These are phyloP conservation scores for Capsicum pubescens DNA, from an alignment of 257 asterid genomes.

Conservation along the genomic window DNA sequence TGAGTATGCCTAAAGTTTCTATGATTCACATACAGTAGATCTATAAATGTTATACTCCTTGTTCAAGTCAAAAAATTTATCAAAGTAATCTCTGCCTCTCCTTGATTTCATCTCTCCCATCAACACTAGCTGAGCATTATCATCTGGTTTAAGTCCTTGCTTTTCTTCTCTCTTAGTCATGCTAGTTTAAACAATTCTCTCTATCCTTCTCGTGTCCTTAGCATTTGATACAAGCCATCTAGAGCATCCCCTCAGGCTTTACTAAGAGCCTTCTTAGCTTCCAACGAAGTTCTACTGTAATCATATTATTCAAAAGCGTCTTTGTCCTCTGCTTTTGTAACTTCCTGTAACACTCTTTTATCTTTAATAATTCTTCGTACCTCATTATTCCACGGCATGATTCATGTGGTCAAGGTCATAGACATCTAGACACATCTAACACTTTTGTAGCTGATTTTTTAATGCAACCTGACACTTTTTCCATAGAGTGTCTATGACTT, in stretches of 20 bases:
- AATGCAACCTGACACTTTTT: too few species aligned
- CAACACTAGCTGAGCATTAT: not conserved
- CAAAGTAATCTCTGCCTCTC: not conserved
- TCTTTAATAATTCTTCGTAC: not conserved
- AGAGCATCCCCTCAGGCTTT: not conserved
- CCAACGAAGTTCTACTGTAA: not conserved
- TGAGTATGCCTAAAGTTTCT: too few species aligned
- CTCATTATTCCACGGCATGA: not conserved
- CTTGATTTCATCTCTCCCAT: not conserved
- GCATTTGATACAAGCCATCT: not conserved
- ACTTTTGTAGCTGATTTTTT: too few species aligned
- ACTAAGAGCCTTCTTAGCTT: not conserved
- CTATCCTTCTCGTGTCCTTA: not conserved
- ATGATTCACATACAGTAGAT: not conserved
- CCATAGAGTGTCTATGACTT: too few species aligned
- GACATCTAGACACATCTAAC: too few species aligned
- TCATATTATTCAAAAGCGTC: not conserved
- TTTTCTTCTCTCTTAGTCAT: not conserved
- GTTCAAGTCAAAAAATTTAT: not conserved
- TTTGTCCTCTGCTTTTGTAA: too few species aligned
- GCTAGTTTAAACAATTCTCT: not conserved
- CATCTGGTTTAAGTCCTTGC: not conserved
- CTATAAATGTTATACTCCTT: not conserved
- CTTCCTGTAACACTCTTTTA: too few species aligned
- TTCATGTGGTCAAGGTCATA: not conserved